phyloP scores from a whole-genome alignment of 495 filamentous ascomycete genomes.

The Penicillium antarcticum region DNA sequence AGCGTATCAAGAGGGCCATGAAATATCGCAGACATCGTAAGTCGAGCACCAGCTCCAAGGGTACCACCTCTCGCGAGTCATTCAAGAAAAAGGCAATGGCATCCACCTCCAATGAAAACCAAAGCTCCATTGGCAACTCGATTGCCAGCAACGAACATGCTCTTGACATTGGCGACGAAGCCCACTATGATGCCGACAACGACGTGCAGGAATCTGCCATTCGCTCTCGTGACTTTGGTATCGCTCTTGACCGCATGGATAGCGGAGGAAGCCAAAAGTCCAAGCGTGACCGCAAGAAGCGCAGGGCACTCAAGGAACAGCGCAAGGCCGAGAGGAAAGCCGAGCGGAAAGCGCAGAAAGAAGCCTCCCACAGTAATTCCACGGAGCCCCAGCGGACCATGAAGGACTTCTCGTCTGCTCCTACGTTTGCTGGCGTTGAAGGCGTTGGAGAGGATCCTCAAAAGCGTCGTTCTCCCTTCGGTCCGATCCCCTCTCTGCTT shows the following conservation, averaged over 20 bases:
- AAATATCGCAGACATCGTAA: constrained; percentile 66
- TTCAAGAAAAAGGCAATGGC: constrained; percentile 24
- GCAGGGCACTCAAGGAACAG: constrained; percentile 13
- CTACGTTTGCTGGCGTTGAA: constrained; percentile 10
- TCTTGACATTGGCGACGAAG: constrained; percentile 33
- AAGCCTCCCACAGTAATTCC: neutral
- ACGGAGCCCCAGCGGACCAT: constrained; percentile 1
- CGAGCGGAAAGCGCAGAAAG: neutral
- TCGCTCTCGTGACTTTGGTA: constrained; percentile 34
- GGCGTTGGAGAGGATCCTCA: constrained; percentile 16
- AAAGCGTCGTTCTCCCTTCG: constrained; percentile 34
- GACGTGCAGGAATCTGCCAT: constrained; percentile 17
- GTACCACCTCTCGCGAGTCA: constrained; percentile 43
- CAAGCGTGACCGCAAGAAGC: constrained; percentile 35
- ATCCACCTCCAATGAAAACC: constrained; percentile 21
- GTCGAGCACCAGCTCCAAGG: constrained; percentile 67
- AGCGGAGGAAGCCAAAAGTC: constrained; percentile 19
- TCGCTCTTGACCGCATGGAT: constrained; percentile 7
- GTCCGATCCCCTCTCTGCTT: constrained; percentile 58
- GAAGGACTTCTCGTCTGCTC: constrained; percentile 13
- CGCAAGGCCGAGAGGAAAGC: constrained; percentile 4
- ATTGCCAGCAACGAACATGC: constrained; percentile 33
- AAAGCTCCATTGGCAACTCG: constrained; percentile 24
- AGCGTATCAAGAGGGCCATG: constrained; percentile 69
- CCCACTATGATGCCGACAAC: constrained; percentile 28